Evolutionary conservation across 108 stramenopile genomes (phyloP).

Genomic region (Asterionellopsis glacialis): DNA sequence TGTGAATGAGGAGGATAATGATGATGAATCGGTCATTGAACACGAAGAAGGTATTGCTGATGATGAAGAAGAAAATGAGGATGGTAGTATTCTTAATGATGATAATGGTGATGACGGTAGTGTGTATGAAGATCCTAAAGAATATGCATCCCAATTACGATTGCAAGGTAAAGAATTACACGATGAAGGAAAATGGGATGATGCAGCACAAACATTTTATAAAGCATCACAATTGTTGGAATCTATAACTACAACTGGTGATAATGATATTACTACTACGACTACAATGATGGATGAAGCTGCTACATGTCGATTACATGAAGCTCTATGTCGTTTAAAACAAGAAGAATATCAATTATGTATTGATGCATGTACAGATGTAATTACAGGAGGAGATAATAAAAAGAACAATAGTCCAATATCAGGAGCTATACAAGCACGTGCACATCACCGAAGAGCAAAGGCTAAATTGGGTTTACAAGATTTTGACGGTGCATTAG

Average conservation of each 20-base stretch:
- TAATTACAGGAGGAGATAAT: constrained; percentile 20
- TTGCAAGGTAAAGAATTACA: constrained; percentile 45
- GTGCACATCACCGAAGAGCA: constrained; percentile 77
- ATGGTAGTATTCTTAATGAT: too few species aligned
- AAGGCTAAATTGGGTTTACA: constrained; percentile 64
- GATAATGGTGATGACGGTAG: constrained; percentile 7
- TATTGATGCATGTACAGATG: constrained; percentile 55
- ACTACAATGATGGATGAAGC: constrained; percentile 38
- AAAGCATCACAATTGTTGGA: constrained; percentile 47
- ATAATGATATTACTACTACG: constrained; percentile 11
- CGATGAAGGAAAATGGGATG: constrained; percentile 47
- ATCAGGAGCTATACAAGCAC: constrained; percentile 48
- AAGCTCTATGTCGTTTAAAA: constrained; percentile 81
- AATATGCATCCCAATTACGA: constrained; percentile 37
- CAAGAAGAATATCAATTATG: constrained; percentile 41
- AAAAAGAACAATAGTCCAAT: constrained; percentile 14
- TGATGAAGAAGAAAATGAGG: too few species aligned
- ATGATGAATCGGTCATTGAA: too few species aligned
- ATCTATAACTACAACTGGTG: not conserved
- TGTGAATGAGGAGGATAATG: too few species aligned
- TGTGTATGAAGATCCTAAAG: not conserved
- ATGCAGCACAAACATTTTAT: constrained; percentile 46
- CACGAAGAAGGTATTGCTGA: too few species aligned
- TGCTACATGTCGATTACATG: constrained; percentile 78
- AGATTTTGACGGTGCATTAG: constrained; percentile 53